Percentiles rank a stretch among this genome's conserved stretches.
Conservation (phyloP, 1,284 basidiomycete genomes). For the Trametes versicolor region DNA sequence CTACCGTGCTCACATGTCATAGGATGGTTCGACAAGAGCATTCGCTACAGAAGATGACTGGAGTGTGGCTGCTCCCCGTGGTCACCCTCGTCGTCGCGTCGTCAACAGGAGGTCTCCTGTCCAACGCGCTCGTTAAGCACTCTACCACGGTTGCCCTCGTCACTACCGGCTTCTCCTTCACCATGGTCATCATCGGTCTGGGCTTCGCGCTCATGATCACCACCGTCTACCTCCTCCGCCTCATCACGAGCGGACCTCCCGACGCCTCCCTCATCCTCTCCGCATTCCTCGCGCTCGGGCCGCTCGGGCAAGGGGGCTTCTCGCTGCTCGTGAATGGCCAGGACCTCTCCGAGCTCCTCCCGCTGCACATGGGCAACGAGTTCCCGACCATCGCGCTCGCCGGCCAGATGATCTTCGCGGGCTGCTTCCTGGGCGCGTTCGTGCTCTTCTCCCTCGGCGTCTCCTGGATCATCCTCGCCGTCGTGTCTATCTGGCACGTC, state of each 20-base stretch:
- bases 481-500: slow-evolving; percentile 47
- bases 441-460: slow-evolving; percentile 57
- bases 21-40: slow-evolving; percentile 67
- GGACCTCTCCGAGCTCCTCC: slow-evolving; percentile 53
- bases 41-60: slow-evolving; percentile 54
- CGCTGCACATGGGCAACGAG: slow-evolving; percentile 44
- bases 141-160: slow-evolving; percentile 55
- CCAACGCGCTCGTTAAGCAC: slow-evolving; percentile 51
- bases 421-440: slow-evolving; percentile 53
- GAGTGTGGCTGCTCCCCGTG: slow-evolving; percentile 69
- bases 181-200: slow-evolving; percentile 62
- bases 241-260: slow-evolving; percentile 52
- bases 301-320: slow-evolving; percentile 60
- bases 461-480: slow-evolving; percentile 53
- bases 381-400: slow-evolving; percentile 45
- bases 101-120: slow-evolving; percentile 64
- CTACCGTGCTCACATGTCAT: slow-evolving; percentile 11
- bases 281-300: slow-evolving; percentile 54
- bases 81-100: slow-evolving; percentile 70
- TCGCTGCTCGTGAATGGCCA: slow-evolving; percentile 62
- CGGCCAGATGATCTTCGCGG: slow-evolving; percentile 50
- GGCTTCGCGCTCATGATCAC: slow-evolving; percentile 59
- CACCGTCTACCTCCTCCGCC: slow-evolving; percentile 52
- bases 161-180: slow-evolving; percentile 60
- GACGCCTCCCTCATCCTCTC: slow-evolving; percentile 53